Base-by-base conservation (phyloP, 1,284 basidiomycete genomes). In the Cutaneotrichosporon spelunceum region DNA sequence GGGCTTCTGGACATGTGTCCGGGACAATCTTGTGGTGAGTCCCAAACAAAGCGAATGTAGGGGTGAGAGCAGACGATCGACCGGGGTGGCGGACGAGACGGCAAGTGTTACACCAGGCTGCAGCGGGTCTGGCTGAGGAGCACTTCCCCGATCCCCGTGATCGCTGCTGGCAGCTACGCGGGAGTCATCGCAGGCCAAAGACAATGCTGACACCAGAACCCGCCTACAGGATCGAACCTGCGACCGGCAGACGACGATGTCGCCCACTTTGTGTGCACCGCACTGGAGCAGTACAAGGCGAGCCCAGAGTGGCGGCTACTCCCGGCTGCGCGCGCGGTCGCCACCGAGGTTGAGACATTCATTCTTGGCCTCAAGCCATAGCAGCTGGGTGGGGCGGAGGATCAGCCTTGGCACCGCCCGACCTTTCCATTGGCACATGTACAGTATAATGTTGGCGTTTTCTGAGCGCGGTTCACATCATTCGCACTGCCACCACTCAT, bases 1-100 rank as follows among this genome's bases (percentile, higher is more conserved):
- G 2, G 78, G 74, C 9, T 79, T 79, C 63, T 79, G 77, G 77
- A 61, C 57, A 9, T 73, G 68, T 50, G 65, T 79, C 0, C 33
- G 30, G 57, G 57, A 66, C 9, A 78, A 79, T 50, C 7, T 79
- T 1, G 27, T 59, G 30, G 78, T 77, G 64, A 62, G 75, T 64
- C 19, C 39, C 2, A 5, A 5, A 23, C 47, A 2, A 34, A 27
- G 11, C 30, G 45, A 14, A 23, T 26, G 7, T 10, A 33, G 30
- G 8, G 30, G 30, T 7, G 8, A 11, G 30, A 33, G 30, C 30
- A 9, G 30, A 11, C 30, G 30, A 33, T 33, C 30, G 14, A 13
- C 10, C 47, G 21, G 24, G 4, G 24, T 14, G 30, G 30, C 8
- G 30, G 13, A 33, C 8, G 30, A 7, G 30, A 5, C 30, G 30